phyloP scores from a whole-genome alignment of 2,329 filamentous ascomycete species.

The Penicillium sp. region DNA sequence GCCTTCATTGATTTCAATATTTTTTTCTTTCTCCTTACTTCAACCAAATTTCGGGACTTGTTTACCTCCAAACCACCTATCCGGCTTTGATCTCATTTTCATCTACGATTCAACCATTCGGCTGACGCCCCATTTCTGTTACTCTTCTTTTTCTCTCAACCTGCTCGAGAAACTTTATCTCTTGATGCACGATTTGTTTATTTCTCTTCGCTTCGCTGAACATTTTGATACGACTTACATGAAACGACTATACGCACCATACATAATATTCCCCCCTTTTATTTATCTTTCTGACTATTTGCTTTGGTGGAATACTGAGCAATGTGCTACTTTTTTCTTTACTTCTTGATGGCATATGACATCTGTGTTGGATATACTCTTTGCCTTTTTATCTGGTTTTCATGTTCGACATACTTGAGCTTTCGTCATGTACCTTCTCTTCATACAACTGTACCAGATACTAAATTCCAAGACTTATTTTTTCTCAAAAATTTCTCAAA shows the following conservation, averaged over 20 bases:
- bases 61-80: neutral
- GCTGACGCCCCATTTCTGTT: slow-evolving; percentile 5
- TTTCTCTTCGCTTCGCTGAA: slow-evolving; percentile 23
- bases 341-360: slow-evolving; percentile 2
- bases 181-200: slow-evolving; percentile 20
- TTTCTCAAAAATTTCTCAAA: too few species aligned
- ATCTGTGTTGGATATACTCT: slow-evolving; percentile 14
- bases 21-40: neutral
- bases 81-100: slow-evolving; percentile 1
- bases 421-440: slow-evolving; percentile 18
- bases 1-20: neutral
- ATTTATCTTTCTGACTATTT: slow-evolving; percentile 6
- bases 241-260: slow-evolving; percentile 34
- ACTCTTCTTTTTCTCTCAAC: neutral
- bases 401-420: slow-evolving; percentile 7
- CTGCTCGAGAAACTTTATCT: slow-evolving; percentile 10
- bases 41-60: slow-evolving; percentile 10
- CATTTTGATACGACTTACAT: slow-evolving; percentile 36
- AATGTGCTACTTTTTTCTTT: neutral
- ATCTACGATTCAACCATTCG: slow-evolving; percentile 8
- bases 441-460: neutral
- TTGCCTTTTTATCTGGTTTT: slow-evolving; percentile 4
- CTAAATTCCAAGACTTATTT: neutral
- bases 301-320: neutral
- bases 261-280: slow-evolving; percentile 25